Evolutionary conservation across 306 rosid genomes (phyloP), one percentile per base, ranked within the genome.

Genomic region (Nissolia schottii): DNA sequence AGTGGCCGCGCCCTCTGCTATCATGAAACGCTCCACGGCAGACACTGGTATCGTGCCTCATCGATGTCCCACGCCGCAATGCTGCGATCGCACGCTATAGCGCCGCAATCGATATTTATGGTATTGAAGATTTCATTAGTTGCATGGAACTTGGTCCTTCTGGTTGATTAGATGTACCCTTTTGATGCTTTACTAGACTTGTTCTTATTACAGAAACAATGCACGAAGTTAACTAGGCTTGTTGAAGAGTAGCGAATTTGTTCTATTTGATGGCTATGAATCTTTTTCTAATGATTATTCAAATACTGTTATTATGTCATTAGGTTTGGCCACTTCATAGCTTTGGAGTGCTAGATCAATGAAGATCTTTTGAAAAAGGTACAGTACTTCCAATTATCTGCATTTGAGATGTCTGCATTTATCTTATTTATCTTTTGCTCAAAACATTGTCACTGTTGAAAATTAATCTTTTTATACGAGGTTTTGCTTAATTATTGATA

Each of bases 261-360:
- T 31, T 31, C 16, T 31, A 43, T 3, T 67, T 48, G 3, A 19
- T 76, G 28, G 38, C 35, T 65, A 35, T 51, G 32, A 67, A 6
- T 65, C 34, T 60, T 32, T 13, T 13, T 28, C 43, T 77, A n/a
- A 32, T 71, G 25, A 18, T 25, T 16, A 28, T 41, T 60, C 29
- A 15, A 23, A 49, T 24, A 32, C 45, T 71, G 20, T 50, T 51
- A 16, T 71, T 49, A 15, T 80, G 41, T 51, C 70, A 13, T 76
- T 48, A 93, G 98, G 89, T 87, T 32, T 93, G 98, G 94, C 97
- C 98, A 16, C 92, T 78, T 7, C 75, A 81, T 84, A 8, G 85
- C 81, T 80, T 90, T 79, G 98, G 98, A 81, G 67, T 29, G 32
- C 25, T 85, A 55, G 88, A 54, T 53, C 43, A 74, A 38, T 71